Conservation (phyloP, 805 yeast species). For the Ogataea henricii region DNA sequence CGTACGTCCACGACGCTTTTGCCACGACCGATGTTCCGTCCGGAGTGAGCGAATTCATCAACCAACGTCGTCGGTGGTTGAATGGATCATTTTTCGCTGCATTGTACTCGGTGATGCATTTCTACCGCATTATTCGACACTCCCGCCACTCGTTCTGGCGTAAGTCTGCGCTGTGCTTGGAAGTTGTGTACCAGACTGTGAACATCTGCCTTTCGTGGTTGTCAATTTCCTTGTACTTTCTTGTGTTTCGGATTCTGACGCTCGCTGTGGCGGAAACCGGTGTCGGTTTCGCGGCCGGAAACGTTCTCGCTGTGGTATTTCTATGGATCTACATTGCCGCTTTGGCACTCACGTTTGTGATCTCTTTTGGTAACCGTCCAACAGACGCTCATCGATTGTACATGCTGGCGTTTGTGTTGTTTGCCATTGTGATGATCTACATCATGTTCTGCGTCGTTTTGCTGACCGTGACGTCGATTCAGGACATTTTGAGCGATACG, state of each 20-base stretch:
- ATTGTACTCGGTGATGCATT: constrained; percentile 77
- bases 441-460: constrained; percentile 78
- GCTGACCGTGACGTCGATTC: constrained; percentile 58
- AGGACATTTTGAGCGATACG: constrained; percentile 45
- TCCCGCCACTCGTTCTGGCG: constrained; percentile 73
- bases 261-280: constrained; percentile 59
- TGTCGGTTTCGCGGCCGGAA: constrained; percentile 60
- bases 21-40: constrained; percentile 98
- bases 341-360: constrained; percentile 75
- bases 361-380: constrained; percentile 93
- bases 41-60: constrained; percentile 77
- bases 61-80: constrained; percentile 94
- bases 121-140: constrained; percentile 62
- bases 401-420: constrained; percentile 65
- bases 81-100: constrained; percentile 97
- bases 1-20: constrained; percentile 81
- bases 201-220: constrained; percentile 86
- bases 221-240: constrained; percentile 80
- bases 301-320: constrained; percentile 71
- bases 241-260: constrained; percentile 86
- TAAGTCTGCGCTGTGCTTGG: constrained; percentile 70
- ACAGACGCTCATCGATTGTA: constrained; percentile 81
- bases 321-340: constrained; percentile 85
- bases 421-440: constrained; percentile 83
- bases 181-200: constrained; percentile 74